Conservation (phyloP, 768 basidiomycete genomes). For the Termitomyces sp. region DNA sequence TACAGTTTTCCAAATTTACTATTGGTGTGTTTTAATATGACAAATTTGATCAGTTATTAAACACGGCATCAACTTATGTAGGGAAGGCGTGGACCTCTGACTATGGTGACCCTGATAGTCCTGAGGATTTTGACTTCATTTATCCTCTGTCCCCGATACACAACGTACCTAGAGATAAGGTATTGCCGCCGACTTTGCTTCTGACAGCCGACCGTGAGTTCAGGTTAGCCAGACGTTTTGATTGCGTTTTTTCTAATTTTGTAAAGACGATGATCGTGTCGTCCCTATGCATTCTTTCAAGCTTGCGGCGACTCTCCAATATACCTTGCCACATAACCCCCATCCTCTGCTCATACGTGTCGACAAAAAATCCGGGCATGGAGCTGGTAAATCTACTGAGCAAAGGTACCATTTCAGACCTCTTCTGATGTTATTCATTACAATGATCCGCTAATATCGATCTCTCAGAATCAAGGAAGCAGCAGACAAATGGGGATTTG, state of each 20-base stretch:
- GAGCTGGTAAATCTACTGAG: conserved; percentile 72
- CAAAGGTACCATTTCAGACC: conserved; percentile 38
- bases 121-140: conserved; percentile 82
- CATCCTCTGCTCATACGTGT: conserved; percentile 72
- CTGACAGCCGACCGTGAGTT: conserved; percentile 77
- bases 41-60: not conserved
- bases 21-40: conserved; percentile 41
- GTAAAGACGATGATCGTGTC: conserved; percentile 76
- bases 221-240: not conserved
- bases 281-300: conserved; percentile 86
- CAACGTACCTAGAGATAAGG: conserved; percentile 57
- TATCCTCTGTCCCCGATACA: conserved; percentile 76
- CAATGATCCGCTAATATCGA: conserved; percentile 1
- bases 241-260: not conserved
- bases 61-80: conserved; percentile 16
- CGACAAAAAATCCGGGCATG: conserved; percentile 77
- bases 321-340: conserved; percentile 56
- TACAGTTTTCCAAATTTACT: conserved; percentile 68
- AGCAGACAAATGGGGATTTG: conserved; percentile 69
- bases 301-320: conserved; percentile 70
- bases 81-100: conserved; percentile 76
- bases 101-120: conserved; percentile 69
- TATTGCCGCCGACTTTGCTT: conserved; percentile 67
- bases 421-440: not conserved
- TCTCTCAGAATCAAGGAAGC: conserved; percentile 61